Evolutionary conservation across 2,329 filamentous ascomycete species (phyloP).

Genomic region (Ceratocystiopsis sp.): DNA sequence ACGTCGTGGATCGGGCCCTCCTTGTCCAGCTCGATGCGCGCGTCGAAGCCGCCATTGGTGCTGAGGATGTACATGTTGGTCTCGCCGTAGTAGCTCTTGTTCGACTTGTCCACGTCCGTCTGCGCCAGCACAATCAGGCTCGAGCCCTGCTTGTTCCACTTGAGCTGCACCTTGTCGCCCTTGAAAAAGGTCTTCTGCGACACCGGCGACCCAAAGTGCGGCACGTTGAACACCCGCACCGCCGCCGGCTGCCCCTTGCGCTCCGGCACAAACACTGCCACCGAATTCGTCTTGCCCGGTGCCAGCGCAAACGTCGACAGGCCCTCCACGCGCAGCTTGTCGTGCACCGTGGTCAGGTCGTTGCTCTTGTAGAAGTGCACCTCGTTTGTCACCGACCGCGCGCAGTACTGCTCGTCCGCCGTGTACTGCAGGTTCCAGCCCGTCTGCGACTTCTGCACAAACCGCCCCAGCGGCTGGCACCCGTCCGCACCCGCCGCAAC

Average conservation of each 20-base stretch:
- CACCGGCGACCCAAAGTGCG: conserved; percentile 63
- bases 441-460: conserved; percentile 89
- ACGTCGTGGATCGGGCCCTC: conserved; percentile 93
- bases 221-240: conserved; percentile 88
- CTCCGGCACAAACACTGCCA: conserved; percentile 91
- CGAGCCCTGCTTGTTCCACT: conserved; percentile 90
- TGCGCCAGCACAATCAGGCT: conserved; percentile 88
- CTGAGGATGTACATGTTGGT: conserved; percentile 92
- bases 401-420: conserved; percentile 81
- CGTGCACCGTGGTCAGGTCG: conserved; percentile 77
- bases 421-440: conserved; percentile 98
- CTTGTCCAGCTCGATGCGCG: conserved; percentile 82
- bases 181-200: conserved; percentile 99
- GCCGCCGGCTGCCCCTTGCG: conserved; percentile 90
- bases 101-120: conserved; percentile 94
- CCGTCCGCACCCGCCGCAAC: conserved; percentile 35
- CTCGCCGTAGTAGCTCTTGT: conserved; percentile 98
- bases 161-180: conserved; percentile 94
- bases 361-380: conserved; percentile 91
- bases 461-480: conserved; percentile 65
- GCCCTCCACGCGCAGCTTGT: conserved; percentile 85
- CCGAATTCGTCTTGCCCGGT: conserved; percentile 74
- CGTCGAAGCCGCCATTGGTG: conserved; percentile 81
- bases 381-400: conserved; percentile 87
- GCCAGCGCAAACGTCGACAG: conserved; percentile 79